These are phyloP conservation scores for Cyphellophora attinorum DNA, from an alignment of 2,329 filamentous ascomycete species.

Conservation along the genomic window DNA sequence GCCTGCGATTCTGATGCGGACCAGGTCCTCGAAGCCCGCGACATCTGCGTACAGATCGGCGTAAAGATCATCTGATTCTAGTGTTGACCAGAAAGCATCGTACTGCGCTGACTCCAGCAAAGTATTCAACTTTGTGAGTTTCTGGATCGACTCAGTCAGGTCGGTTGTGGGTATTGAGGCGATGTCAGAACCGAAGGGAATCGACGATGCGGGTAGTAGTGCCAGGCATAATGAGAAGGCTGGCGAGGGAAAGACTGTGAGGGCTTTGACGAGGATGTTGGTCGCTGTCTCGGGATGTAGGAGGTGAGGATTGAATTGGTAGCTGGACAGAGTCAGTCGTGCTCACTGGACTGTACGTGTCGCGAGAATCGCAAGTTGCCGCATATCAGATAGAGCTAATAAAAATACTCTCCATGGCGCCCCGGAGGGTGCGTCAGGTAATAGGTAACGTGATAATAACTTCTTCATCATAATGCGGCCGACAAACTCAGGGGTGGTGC, in stretches of 20 bases:
- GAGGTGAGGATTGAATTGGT: constrained; percentile 99
- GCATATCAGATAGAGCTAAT: constrained; percentile 68
- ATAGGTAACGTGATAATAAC: constrained; percentile 86
- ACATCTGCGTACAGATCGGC: constrained; percentile 93
- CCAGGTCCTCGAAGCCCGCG: constrained; percentile 84
- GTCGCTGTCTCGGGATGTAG: constrained; percentile 94
- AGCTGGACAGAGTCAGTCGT: constrained; percentile 45
- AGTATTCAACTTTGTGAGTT: constrained; percentile 73
- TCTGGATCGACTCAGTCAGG: constrained; percentile 79
- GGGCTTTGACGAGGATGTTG: constrained; percentile 96
- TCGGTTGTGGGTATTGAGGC: constrained; percentile 33
- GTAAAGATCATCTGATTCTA: constrained; percentile 91
- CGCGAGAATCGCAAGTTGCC: not conserved
- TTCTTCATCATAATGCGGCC: constrained; percentile 57
- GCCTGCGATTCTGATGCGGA: constrained; percentile 80
- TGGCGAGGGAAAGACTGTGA: constrained; percentile 92
- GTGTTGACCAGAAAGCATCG: constrained; percentile 80
- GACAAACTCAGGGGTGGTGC: not conserved
- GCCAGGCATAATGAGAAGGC: constrained; percentile 93
- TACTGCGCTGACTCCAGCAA: constrained; percentile 89
- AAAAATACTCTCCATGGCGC: constrained; percentile 56
- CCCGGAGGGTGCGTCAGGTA: constrained; percentile 62
- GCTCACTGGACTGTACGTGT: constrained; percentile 1
- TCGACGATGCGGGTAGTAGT: constrained; percentile 77
- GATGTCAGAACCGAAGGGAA: constrained; percentile 47